These are phyloP conservation scores for Gossypium schwendimanii DNA, from an alignment of 441 rosid genomes.

Conservation along the genomic window DNA sequence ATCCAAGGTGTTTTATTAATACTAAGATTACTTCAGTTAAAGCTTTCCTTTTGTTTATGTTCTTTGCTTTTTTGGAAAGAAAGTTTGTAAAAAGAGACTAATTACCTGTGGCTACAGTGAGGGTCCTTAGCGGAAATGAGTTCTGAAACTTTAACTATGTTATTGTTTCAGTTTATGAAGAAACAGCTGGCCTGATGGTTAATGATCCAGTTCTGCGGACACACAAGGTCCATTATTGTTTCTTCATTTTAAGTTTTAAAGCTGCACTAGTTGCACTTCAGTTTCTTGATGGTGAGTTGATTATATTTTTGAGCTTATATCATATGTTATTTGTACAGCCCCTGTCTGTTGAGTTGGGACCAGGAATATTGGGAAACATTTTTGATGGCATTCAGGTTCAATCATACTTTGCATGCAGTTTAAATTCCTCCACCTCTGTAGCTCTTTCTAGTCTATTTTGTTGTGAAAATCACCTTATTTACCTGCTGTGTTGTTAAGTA, in stretches of 20 bases:
- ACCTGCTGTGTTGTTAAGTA: slow-evolving; percentile 3
- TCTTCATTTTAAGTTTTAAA: background rate
- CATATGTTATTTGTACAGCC: slow-evolving; percentile 53
- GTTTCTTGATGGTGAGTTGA: background rate
- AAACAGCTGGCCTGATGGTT: slow-evolving; percentile 90
- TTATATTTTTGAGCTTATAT: slow-evolving; percentile 13
- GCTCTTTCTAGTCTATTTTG: background rate
- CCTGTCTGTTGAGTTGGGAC: slow-evolving; percentile 94
- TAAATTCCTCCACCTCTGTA: background rate
- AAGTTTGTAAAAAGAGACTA: background rate
- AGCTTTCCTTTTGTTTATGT: background rate
- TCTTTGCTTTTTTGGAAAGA: background rate
- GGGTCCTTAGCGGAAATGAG: background rate
- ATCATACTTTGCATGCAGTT: slow-evolving; percentile 8
- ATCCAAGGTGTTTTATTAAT: slow-evolving; percentile 70
- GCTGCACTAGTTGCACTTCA: background rate
- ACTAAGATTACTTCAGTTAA: background rate
- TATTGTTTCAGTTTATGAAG: slow-evolving; percentile 72
- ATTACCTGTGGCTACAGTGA: background rate
- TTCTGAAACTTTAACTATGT: slow-evolving; percentile 2
- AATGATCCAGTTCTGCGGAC: slow-evolving; percentile 94
- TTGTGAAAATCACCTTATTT: background rate
- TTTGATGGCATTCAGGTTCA: slow-evolving; percentile 98
- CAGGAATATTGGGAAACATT: slow-evolving; percentile 96
- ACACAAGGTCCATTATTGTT: slow-evolving; percentile 49